Evolutionary conservation across 2,329 filamentous ascomycete species (phyloP).

Genomic region (Beauveria asiatica): DNA sequence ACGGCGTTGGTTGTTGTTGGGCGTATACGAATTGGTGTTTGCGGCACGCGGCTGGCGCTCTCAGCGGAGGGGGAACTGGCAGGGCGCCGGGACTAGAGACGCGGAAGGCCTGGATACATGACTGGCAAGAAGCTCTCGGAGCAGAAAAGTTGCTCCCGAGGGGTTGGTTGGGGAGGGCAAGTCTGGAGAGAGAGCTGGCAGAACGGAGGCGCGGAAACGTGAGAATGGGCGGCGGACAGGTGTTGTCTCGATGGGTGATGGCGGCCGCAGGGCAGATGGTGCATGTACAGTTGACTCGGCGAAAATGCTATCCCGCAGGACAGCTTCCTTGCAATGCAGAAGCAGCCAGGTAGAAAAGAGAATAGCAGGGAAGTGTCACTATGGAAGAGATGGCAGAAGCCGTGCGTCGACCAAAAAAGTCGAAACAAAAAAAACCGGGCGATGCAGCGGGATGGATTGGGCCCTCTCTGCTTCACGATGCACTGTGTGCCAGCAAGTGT

Average conservation of each 20-base stretch:
- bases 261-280: neutral
- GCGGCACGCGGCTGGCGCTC: conserved; percentile 5
- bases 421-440: conserved; percentile 7
- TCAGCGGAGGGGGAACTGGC: conserved; percentile 24
- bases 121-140: conserved; percentile 20
- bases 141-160: conserved; percentile 1
- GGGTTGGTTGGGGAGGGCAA: neutral
- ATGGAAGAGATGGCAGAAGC: neutral
- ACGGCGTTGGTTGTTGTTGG: neutral
- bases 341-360: neutral
- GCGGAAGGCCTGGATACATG: conserved; percentile 37
- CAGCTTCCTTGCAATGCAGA: neutral
- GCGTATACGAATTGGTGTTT: conserved; percentile 4
- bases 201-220: neutral
- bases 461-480: conserved; percentile 2
- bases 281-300: neutral
- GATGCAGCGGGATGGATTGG: conserved; percentile 2
- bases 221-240: neutral
- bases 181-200: neutral
- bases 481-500: too few relatives aligned
- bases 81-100: conserved; percentile 40
- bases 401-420: neutral
- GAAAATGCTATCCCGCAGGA: neutral
- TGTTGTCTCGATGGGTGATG: neutral
- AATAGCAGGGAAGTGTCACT: neutral